Evolutionary conservation across 768 basidiomycete genomes (phyloP), one percentile per base, ranked within the genome.

Genomic region (Calocera cornea): DNA sequence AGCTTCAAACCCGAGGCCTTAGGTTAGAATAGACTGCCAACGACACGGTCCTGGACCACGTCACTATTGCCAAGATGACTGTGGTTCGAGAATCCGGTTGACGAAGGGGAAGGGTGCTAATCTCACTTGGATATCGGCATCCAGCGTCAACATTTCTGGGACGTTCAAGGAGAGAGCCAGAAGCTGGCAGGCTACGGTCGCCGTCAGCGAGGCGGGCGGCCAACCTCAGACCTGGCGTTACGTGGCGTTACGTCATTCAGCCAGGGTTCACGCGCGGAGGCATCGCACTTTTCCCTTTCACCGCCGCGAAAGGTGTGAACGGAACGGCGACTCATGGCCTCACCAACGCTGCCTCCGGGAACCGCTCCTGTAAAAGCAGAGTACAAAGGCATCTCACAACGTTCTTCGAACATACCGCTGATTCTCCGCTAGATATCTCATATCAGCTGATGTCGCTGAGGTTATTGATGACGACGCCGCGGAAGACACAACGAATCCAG

Each of bases 401-500:
- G 22, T 66, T 33, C 38, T 11, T 31, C 24, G 22, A 12, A n/a
- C 17, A 11, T 40, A n/a, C 40, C 36, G n/a, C 66, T 34, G 29
- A 49, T 65, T 41, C 36, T 33, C 44, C 16, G 24, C 7, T 16
- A 44, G 49, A 66, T 83, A 77, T 69, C 73, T 84, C 1, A 70
- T 84, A 41, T 71, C 75, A 8, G 64, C 73, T 27, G 70, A 69
- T 14, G 50, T 71, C 11, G 70, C 72, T 24, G 66, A 76, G 29
- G 67, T 73, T 5, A 78, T 76, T 12, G 83, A 86, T 69, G 86
- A 86, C 69, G 84, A 84, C 71, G 82, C 83, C 17, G 87, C 88
- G 1, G 89, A 90, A 71, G 87, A 84, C 27, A 77, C 78, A 16
- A 83, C 81, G 0, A 79, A 78, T 5, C 72, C 76, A 73, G 66